Base-by-base conservation (phyloP, 345 rosid genomes). In the Sisymbrium irio region DNA sequence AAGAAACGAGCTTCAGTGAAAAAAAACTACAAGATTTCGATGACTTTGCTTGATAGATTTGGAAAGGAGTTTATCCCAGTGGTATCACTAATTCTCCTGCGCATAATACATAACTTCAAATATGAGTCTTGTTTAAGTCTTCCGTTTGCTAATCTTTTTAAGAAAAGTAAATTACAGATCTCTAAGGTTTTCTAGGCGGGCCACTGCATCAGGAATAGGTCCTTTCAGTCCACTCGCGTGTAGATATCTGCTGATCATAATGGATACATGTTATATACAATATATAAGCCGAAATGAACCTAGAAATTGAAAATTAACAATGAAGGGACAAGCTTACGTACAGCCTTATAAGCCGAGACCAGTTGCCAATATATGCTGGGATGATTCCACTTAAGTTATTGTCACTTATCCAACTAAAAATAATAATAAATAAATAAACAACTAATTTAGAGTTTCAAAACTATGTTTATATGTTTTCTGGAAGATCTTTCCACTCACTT, bases 301-400 rank as follows among this genome's bases (percentile, higher is more conserved):
- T 3, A 5, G 40, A 19, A 9, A 19, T 7, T 7, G 3, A 30
- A 13, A 30, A 14, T 18, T 18, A 30, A 35, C 6, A 22, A 22
- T 22, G 25, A 17, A 42, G 13, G 6, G 41, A 56, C 1, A 65
- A 79, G 67, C 90, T 77, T 15, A 56, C 22, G 62, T 83, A 92
- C 96, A 92, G 54, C 75, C 82, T 82, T 7, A 1, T 0, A 47
- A 92, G 89, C 10, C 55, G 59, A 65, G 53, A 67, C 92, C 94
- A 90, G 69, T 81, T 88, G 72, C 80, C 79, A n/a, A 90, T 71
- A 73, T 73, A 85, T 68, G 44, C 75, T 3, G 94, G 96, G 51
- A 88, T 84, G 20, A 47, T 84, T 33, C 96, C 94, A 33, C 14
- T 87, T 42, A 92, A 83, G 78, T 83, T 76, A 78, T 92, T 92